A percentile compares a stretch with the other conserved stretches of the same genome.
These are phyloP conservation scores for Coelastrella sp. DNA, from an alignment of 139 green algal genomes.

Conservation along the genomic window DNA sequence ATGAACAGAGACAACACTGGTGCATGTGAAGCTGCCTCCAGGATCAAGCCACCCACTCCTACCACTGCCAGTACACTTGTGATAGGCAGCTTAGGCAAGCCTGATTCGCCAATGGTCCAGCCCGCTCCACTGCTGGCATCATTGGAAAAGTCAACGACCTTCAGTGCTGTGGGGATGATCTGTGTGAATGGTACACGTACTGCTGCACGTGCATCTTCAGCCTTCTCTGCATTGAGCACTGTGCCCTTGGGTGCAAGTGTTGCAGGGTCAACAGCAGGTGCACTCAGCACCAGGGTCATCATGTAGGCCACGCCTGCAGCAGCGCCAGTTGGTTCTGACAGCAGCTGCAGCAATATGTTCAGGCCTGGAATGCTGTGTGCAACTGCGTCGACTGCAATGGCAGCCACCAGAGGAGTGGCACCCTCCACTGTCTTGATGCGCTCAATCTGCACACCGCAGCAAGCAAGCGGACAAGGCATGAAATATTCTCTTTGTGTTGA, in stretches of 20 bases:
- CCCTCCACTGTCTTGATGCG: slow-evolving; percentile 61
- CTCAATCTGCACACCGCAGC: slow-evolving; percentile 57
- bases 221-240: slow-evolving; percentile 76
- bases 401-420: slow-evolving; percentile 59
- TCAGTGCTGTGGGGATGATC: slow-evolving; percentile 71
- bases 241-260: slow-evolving; percentile 80
- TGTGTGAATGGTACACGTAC: slow-evolving; percentile 77
- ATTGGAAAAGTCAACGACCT: slow-evolving; percentile 73
- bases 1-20: slow-evolving; percentile 74
- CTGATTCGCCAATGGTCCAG: slow-evolving; percentile 68
- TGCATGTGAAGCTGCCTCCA: slow-evolving; percentile 73
- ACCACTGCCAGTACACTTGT: slow-evolving; percentile 78
- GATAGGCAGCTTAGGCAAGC: slow-evolving; percentile 77
- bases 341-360: slow-evolving; percentile 66
- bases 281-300: slow-evolving; percentile 74
- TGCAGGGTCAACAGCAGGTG: slow-evolving; percentile 67
- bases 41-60: slow-evolving; percentile 72
- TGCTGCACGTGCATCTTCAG: slow-evolving; percentile 60
- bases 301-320: slow-evolving; percentile 78
- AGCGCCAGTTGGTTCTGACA: slow-evolving; percentile 70
- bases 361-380: slow-evolving; percentile 73
- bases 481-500: too few relatives aligned
- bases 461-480: not conserved
- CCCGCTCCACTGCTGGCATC: slow-evolving; percentile 65
- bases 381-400: slow-evolving; percentile 65